Base-by-base conservation (phyloP, 2,329 filamentous ascomycete genomes). In the Beauveria bassiana region DNA sequence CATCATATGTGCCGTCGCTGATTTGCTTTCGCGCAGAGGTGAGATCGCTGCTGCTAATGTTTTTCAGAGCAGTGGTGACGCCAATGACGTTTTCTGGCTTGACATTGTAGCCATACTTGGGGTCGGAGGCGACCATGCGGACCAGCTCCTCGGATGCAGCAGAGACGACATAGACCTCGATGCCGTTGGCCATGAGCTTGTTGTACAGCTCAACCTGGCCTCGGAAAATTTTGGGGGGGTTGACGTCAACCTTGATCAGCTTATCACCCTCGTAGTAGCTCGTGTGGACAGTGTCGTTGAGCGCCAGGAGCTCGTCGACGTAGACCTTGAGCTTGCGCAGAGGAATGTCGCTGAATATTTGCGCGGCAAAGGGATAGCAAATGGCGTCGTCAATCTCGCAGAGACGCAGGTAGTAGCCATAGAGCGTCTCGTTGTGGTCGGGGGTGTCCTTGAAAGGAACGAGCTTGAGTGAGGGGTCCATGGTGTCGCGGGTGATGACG, bases 271-370 rank as follows among this genome's bases (percentile, higher is more conserved):
- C 70, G 50, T 67, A 76, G 65, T 77, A 77, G 5, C 67, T 71
- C n/a, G 70, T 69, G 5, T 70, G 63, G 5, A 78, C 71, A 9
- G 72, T 73, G 28, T 54, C 63, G 67, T 77, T 74, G 61, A 76
- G 71, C 1, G 76, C 72, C 69, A 80, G 77, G 62, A 81, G 72
- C 64, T 80, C 74, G 64, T 80, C 79, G 2, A 78, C 74, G 64
- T 77, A 76, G 62, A 72, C 74, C 68, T 77, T 78, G 42, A 79
- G 72, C 63, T 79, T 73, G 57, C 76, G 72, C 59, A 82, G 71
- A 1, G 76, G 71, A 40, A 78, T 67, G 28, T 75, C 77, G 46
- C 72, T 70, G 55, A 74, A 79, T 61, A 77, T 70, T 62, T 79
- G 74, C 1, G 74, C 75, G 10, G 70, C 72, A 68, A 75, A 78